phyloP scores from a whole-genome alignment of 2,329 filamentous ascomycete genomes.

The Albifimbria verrucaria region DNA sequence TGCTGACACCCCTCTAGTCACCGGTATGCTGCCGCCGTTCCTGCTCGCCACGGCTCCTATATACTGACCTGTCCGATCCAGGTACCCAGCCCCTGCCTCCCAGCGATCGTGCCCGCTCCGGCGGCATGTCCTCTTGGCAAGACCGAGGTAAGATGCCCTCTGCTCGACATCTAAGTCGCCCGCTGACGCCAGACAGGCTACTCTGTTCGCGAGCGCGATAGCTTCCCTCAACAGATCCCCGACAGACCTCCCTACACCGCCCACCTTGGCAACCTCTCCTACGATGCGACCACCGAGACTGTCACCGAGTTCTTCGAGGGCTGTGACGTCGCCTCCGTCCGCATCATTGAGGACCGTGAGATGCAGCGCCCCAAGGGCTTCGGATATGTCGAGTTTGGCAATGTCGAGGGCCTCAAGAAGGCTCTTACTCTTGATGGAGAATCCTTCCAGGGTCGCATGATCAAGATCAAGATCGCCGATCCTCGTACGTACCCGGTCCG shows the following conservation, averaged over 20 bases:
- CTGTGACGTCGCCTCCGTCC: conserved; percentile 84
- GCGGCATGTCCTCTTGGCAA: conserved; percentile 34
- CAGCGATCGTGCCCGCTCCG: conserved; percentile 40
- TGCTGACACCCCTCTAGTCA: conserved; percentile 29
- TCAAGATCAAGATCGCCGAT: conserved; percentile 94
- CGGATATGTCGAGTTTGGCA: conserved; percentile 92
- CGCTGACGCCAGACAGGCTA: conserved; percentile 44
- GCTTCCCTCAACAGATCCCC: conserved; percentile 63
- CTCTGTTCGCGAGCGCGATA: conserved; percentile 64
- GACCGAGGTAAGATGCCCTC: conserved; percentile 37
- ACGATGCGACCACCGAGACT: conserved; percentile 82
- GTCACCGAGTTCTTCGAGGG: conserved; percentile 82
- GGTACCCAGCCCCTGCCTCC: conserved; percentile 57
- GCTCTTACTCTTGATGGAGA: conserved; percentile 80
- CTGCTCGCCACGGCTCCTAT: conserved; percentile 6
- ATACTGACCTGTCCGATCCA: conserved; percentile 23
- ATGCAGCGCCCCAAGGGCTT: conserved; percentile 95
- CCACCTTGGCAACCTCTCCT: conserved; percentile 94
- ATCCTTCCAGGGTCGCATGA: conserved; percentile 81
- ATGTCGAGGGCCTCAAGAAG: conserved; percentile 85
- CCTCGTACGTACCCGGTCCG: conserved; percentile 66
- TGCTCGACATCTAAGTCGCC: neutral
- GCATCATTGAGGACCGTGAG: conserved; percentile 95
- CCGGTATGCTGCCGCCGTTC: conserved; percentile 27
- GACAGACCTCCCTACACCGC: conserved; percentile 93